Base-by-base conservation (phyloP, 2,329 filamentous ascomycete genomes). In the Cytospora paraplurivora region DNA sequence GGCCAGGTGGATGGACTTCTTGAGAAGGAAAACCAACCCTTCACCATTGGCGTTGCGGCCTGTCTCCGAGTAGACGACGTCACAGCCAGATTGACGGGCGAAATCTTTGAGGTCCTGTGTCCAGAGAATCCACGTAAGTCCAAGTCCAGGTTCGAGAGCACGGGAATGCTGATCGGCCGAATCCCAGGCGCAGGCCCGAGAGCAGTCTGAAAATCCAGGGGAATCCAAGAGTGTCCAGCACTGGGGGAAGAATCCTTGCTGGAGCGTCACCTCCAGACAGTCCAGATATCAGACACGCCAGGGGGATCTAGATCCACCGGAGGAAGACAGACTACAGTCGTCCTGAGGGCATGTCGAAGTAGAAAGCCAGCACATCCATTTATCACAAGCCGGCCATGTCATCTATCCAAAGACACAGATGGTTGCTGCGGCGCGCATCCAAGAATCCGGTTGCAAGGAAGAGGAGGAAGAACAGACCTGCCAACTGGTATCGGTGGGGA, bases 91-190 rank as follows among this genome's bases (percentile, higher is more conserved):
- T 78, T 96, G 92, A 76, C 95, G 93, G 67, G 95, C 95, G 80
- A 99, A 99, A 78, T 99, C 95, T 91, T 99, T 99, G 61, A 99
- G 88, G 79, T 99, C 95, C 95, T 99, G 93, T 81, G 88, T 82
- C 84, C 85, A 88, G 64, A 66, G 84, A 84, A 79, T 86, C 85
- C 86, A 85, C 84, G 90, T 95, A 91, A 93, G 91, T 93, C 81
- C 85, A 77, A 81, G 76, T 86, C 84, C 81, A 81, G 83, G 80
- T 60, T 50, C 52, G 65, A 56, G 63, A 38, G 60, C 50, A 27
- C 27, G 27, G 62, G 65, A 58, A 35, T 44, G 53, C 57, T 58
- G 59, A 53, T 38, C 53, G 59, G 62, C 64, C 58, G 51, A 62
- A 44, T 63, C 63, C 64, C 62, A 63, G 53, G 59, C 50, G 51